A percentile compares a stretch with the other conserved stretches of the same genome.
These are phyloP conservation scores for Candida albicans DNA, from an alignment of 1,139 yeast genomes.

Conservation along the genomic window DNA sequence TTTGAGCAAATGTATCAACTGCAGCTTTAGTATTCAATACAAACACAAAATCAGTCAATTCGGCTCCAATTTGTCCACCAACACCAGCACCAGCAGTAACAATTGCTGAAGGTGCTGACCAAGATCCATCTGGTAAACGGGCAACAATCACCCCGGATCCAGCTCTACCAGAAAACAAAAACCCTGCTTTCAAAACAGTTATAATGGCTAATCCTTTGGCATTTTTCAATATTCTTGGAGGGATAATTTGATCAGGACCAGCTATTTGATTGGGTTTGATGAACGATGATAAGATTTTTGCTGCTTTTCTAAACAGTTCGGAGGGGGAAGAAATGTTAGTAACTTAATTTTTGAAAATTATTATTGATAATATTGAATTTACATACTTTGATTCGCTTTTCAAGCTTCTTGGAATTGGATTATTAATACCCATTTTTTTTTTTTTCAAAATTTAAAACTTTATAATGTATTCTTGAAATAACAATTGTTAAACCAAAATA, in stretches of 20 bases:
- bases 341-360: neutral
- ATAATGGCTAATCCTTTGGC: conserved; percentile 92
- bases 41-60: conserved; percentile 93
- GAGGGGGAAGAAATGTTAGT: conserved; percentile 8
- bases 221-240: conserved; percentile 81
- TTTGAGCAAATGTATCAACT: conserved; percentile 90
- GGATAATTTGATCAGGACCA: conserved; percentile 88
- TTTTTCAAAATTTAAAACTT: neutral
- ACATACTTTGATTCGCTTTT: conserved; percentile 84
- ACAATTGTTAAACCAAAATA: neutral
- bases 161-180: conserved; percentile 93
- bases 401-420: conserved; percentile 92
- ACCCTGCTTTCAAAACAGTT: conserved; percentile 94
- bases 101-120: conserved; percentile 99
- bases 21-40: conserved; percentile 85
- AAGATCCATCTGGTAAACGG: conserved; percentile 86
- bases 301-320: conserved; percentile 71
- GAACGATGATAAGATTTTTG: conserved; percentile 84
- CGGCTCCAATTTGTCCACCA: conserved; percentile 97
- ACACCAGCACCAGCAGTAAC: conserved; percentile 98
- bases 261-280: conserved; percentile 93
- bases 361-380: neutral
- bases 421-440: conserved; percentile 62
- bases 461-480: neutral
- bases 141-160: conserved; percentile 97